Conservation (phyloP, 345 rosid species). For the Linum lewisii region DNA sequence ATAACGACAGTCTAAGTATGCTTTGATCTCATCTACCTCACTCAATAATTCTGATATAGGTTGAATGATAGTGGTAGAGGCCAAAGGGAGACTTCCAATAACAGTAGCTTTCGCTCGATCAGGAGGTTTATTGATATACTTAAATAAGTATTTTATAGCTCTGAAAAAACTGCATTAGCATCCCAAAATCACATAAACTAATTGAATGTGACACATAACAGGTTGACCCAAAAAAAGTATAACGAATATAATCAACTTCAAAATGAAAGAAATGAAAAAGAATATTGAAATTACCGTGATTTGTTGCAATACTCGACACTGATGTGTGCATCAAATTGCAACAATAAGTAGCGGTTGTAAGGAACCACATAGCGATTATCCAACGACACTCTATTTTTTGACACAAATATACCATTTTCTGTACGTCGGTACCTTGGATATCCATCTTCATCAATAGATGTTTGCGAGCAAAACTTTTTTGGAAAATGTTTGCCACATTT, state of each 20-base stretch:
- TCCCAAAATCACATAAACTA: no score
- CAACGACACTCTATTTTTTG: neutral
- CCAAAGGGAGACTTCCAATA: no score
- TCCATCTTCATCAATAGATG: neutral
- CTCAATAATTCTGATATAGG: no score
- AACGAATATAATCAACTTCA: no score
- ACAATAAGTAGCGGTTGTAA: neutral
- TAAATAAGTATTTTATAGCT: neutral
- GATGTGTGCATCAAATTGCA: neutral
- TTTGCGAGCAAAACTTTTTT: neutral
- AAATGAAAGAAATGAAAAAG: no score
- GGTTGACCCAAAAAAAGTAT: no score
- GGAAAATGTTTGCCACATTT: slow-evolving; percentile 2
- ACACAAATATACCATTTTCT: neutral
- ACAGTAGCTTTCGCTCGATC: neutral
- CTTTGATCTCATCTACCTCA: slow-evolving; percentile 5
- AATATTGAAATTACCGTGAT: no score
- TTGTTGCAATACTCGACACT: neutral
- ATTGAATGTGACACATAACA: no score
- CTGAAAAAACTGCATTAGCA: no score
- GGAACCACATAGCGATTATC: no score
- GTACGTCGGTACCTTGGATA: neutral
- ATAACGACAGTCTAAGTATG: slow-evolving; percentile 9
- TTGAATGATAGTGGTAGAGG: no score
- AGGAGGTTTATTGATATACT: neutral